A percentile compares a stretch with the other conserved stretches of the same genome.
Evolutionary conservation across 2,329 filamentous ascomycete species (phyloP).

Genomic region (Claviceps capensis): DNA sequence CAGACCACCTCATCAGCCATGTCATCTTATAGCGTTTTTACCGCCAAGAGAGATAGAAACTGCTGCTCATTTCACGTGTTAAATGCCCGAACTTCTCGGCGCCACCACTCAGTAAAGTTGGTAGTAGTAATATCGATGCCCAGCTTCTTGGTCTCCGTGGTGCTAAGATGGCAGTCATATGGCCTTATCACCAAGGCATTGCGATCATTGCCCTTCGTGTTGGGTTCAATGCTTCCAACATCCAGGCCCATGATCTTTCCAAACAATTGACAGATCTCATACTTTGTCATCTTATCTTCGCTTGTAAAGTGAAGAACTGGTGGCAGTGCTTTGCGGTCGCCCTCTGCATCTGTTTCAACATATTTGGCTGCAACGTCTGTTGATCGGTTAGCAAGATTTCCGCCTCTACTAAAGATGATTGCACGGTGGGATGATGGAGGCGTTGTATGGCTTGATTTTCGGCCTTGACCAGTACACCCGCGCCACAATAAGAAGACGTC

Average conservation of each 20-base stretch:
- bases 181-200: constrained; percentile 62
- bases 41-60: background rate
- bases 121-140: constrained; percentile 62
- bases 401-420: background rate
- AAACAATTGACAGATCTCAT: constrained; percentile 69
- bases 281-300: constrained; percentile 79
- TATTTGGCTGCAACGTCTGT: constrained; percentile 61
- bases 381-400: background rate
- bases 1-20: background rate
- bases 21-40: background rate
- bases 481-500: background rate
- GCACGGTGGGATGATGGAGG: too few relatives aligned
- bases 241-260: constrained; percentile 67
- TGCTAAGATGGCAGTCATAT: constrained; percentile 81
- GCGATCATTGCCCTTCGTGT: constrained; percentile 58
- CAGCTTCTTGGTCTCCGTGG: constrained; percentile 54
- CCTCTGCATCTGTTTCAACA: constrained; percentile 29
- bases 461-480: background rate
- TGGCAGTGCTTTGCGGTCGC: constrained; percentile 43
- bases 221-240: constrained; percentile 52
- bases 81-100: constrained; percentile 46
- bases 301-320: constrained; percentile 71
- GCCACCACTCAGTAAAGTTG: constrained; percentile 75
- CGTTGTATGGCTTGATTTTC: background rate
- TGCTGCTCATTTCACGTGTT: constrained; percentile 28